phyloP scores from a whole-genome alignment of 169 alveolate species.

The Plasmodium vinckei region DNA sequence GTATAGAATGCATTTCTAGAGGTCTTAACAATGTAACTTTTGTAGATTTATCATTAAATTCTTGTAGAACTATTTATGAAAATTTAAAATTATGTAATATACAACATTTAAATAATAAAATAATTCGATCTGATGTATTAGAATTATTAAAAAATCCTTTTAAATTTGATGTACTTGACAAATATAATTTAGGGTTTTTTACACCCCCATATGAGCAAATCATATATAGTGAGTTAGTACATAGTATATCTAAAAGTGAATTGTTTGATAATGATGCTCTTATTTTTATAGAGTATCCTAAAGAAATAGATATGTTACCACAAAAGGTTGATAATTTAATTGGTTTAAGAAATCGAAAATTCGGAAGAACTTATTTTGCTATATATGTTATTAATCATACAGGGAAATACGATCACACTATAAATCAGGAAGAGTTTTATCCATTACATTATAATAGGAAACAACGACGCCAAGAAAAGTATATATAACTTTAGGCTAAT shows the following conservation, averaged over 20 bases:
- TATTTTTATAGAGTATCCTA: constrained; percentile 86
- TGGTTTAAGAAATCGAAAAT: constrained; percentile 85
- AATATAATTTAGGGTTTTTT: constrained; percentile 81
- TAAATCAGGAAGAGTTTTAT: constrained; percentile 64
- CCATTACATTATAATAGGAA: constrained; percentile 72
- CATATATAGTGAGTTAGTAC: constrained; percentile 80
- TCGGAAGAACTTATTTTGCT: constrained; percentile 87
- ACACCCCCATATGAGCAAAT: constrained; percentile 89
- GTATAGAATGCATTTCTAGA: constrained; percentile 87
- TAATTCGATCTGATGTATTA: constrained; percentile 85
- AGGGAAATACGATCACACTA: constrained; percentile 41
- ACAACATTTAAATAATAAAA: constrained; percentile 78
- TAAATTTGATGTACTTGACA: constrained; percentile 77
- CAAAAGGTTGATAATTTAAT: constrained; percentile 78
- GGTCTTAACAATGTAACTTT: constrained; percentile 84
- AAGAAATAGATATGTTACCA: constrained; percentile 82
- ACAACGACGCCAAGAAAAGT: constrained; percentile 39
- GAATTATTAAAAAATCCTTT: constrained; percentile 80
- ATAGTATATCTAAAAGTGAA: constrained; percentile 80
- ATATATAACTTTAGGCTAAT: constrained; percentile 11
- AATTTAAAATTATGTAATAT: constrained; percentile 11
- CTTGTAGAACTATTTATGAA: constrained; percentile 82
- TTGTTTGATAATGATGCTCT: constrained; percentile 79
- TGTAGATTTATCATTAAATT: constrained; percentile 82
- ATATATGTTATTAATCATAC: constrained; percentile 82